Evolutionary conservation across 306 rosid species (phyloP).

Genomic region (Amphicarpaea edgeworthii): DNA sequence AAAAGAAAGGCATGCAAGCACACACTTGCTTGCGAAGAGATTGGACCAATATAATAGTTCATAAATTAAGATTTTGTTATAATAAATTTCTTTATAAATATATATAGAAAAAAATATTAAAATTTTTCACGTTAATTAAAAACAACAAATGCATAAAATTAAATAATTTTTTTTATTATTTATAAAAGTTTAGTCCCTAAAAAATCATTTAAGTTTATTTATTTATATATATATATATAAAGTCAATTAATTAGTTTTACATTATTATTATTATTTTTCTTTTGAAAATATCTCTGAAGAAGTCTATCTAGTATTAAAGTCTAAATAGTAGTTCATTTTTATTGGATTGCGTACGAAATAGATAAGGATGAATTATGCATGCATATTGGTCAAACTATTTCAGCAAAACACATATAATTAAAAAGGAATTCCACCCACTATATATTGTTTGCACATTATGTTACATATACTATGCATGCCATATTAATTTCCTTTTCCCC

Average conservation of each 20-base stretch:
- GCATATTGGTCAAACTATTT: slow-evolving; percentile 6
- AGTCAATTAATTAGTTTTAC: too few relatives aligned
- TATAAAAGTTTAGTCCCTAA: too few relatives aligned
- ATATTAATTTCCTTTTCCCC: background rate
- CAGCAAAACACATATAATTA: background rate
- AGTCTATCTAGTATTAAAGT: background rate
- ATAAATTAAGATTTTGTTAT: background rate
- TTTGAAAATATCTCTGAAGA: background rate
- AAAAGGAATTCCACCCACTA: slow-evolving; percentile 29
- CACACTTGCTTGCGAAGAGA: background rate
- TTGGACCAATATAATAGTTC: background rate
- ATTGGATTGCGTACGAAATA: background rate
- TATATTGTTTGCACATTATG: background rate
- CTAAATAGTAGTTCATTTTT: background rate
- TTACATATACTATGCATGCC: background rate
- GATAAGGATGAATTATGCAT: slow-evolving; percentile 21
- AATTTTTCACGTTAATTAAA: too few relatives aligned
- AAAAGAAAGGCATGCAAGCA: background rate
- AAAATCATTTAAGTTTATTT: too few relatives aligned
- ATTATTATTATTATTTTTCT: too few relatives aligned
- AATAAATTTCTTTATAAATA: too few relatives aligned
- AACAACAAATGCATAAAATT: too few relatives aligned
- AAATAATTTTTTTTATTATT: too few relatives aligned
- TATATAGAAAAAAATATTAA: too few relatives aligned
- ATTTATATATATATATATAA: too few relatives aligned